Percentiles rank a stretch among this genome's conserved stretches.
These are phyloP conservation scores for Fraxinus nigra DNA, from an alignment of 305 asterid species.

Conservation along the genomic window DNA sequence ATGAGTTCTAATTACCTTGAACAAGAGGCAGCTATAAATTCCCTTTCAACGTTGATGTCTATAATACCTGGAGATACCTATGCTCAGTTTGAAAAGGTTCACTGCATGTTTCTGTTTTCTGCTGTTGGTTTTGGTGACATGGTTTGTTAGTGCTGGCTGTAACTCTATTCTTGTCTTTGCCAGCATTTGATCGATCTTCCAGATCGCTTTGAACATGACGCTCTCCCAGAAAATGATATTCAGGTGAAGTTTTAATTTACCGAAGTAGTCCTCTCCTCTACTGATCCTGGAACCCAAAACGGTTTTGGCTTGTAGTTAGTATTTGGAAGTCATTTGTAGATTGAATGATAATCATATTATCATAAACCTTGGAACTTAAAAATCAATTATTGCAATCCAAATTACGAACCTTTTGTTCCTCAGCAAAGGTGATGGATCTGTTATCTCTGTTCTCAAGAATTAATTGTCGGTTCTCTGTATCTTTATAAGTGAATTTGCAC, in stretches of 20 bases:
- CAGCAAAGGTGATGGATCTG: not conserved
- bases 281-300: not conserved
- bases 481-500: not conserved
- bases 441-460: not conserved
- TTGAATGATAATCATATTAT: constrained; percentile 4
- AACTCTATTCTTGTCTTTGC: constrained; percentile 28
- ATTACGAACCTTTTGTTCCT: not conserved
- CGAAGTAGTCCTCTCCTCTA: not conserved
- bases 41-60: constrained; percentile 85
- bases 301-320: not conserved
- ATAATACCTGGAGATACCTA: constrained; percentile 81
- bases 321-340: constrained; percentile 2
- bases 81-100: constrained; percentile 83
- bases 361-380: not conserved
- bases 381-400: not conserved
- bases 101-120: constrained; percentile 16
- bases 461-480: not conserved
- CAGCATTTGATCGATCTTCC: constrained; percentile 80
- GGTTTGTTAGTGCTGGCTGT: constrained; percentile 23
- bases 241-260: constrained; percentile 53
- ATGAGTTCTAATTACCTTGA: constrained; percentile 60
- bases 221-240: constrained; percentile 73
- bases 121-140: constrained; percentile 17
- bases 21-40: constrained; percentile 74
- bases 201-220: constrained; percentile 66